Percentiles rank a stretch among this genome's conserved stretches.
Conservation (phyloP, 1,284 basidiomycete genomes). For the Baeospora myosura region DNA sequence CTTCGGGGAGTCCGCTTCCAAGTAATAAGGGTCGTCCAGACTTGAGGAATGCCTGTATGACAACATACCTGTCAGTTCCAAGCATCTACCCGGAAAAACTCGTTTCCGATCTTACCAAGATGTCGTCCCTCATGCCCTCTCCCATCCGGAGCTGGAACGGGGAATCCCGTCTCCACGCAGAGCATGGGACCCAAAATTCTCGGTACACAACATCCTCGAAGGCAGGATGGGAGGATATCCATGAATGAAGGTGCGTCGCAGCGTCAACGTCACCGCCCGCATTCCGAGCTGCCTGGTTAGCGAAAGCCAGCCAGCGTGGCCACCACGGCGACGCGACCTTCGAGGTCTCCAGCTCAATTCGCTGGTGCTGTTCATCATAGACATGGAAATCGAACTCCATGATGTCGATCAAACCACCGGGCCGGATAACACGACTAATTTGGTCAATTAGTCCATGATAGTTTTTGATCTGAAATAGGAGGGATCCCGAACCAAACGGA, state of each 20-base stretch:
- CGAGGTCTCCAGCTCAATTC: constrained; percentile 34
- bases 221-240: constrained; percentile 42
- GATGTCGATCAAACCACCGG: constrained; percentile 59
- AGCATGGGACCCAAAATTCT: constrained; percentile 53
- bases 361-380: constrained; percentile 43
- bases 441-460: constrained; percentile 61
- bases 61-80: not conserved
- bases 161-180: constrained; percentile 33
- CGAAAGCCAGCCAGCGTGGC: constrained; percentile 53
- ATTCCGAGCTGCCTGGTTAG: constrained; percentile 39
- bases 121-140: constrained; percentile 30
- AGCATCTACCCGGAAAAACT: constrained; percentile 7
- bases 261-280: constrained; percentile 59
- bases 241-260: constrained; percentile 43
- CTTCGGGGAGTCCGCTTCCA: constrained; percentile 47
- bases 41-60: constrained; percentile 49
- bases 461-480: constrained; percentile 52
- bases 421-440: constrained; percentile 56
- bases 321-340: constrained; percentile 43
- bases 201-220: constrained; percentile 51
- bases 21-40: constrained; percentile 63
- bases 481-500: not conserved
- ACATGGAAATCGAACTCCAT: constrained; percentile 63
- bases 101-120: constrained; percentile 22
- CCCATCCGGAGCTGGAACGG: constrained; percentile 16